Conservation (phyloP, 2,329 filamentous ascomycete species). For the Talaromyces sp. region DNA sequence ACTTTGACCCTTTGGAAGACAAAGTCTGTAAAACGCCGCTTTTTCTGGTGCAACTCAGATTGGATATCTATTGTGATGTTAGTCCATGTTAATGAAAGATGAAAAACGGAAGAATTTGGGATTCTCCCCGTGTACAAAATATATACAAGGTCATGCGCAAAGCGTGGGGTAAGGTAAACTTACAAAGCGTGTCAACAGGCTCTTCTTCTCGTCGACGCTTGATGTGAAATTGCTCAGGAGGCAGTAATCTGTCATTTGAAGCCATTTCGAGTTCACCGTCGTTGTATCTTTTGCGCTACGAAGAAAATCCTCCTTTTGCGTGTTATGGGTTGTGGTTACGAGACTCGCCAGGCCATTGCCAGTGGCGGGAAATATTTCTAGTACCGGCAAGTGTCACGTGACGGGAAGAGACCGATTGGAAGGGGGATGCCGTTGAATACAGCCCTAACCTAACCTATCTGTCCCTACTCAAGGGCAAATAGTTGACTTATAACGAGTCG, state of each 20-base stretch:
- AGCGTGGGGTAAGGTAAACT: conserved; percentile 9
- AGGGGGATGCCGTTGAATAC: not conserved
- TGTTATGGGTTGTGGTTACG: not conserved
- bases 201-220: conserved; percentile 57
- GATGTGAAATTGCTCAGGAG: conserved; percentile 52
- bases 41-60: conserved; percentile 43
- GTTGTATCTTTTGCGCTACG: not conserved
- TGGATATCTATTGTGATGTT: conserved; percentile 40
- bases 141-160: conserved; percentile 4
- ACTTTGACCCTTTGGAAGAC: conserved; percentile 44
- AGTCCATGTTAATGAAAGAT: not conserved
- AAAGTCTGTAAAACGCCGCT: conserved; percentile 49
- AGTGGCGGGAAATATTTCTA: not conserved
- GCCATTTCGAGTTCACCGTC: not conserved
- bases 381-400: not conserved
- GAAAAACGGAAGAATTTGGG: not conserved
- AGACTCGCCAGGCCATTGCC: not conserved
- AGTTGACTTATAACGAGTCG: not conserved
- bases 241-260: conserved; percentile 29
- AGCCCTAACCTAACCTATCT: not conserved
- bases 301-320: not conserved
- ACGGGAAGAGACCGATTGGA: not conserved
- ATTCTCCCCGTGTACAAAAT: not conserved
- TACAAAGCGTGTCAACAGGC: conserved; percentile 55
- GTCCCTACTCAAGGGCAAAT: not conserved